Evolutionary conservation across 495 filamentous ascomycete genomes (phyloP).

Genomic region (Tuber aestivum): DNA sequence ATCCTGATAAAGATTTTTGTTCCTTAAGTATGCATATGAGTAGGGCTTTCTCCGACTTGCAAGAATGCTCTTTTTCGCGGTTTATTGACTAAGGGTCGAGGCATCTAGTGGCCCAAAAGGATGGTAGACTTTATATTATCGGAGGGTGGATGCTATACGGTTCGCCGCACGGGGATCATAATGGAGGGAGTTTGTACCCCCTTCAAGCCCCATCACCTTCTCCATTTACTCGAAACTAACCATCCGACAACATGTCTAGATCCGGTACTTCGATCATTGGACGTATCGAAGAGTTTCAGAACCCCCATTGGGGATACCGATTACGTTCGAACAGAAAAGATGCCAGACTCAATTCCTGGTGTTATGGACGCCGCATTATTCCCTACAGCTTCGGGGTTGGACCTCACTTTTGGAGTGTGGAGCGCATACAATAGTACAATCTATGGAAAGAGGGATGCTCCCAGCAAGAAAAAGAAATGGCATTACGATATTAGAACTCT

Average conservation of each 20-base stretch:
- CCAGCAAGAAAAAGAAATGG: neutral
- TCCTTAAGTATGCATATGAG: neutral
- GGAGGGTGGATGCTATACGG: constrained; percentile 1
- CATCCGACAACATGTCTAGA: neutral
- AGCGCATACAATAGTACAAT: neutral
- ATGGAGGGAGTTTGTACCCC: constrained; percentile 5
- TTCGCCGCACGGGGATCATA: neutral
- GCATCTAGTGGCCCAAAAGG: constrained; percentile 1
- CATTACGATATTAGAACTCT: neutral
- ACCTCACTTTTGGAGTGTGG: neutral
- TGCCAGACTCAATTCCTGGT: neutral
- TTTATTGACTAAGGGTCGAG: neutral
- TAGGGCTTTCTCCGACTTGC: neutral
- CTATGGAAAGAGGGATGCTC: neutral
- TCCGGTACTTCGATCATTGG: constrained; percentile 3
- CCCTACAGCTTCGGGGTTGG: neutral
- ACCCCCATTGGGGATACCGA: neutral
- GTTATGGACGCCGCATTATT: neutral
- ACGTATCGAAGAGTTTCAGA: neutral
- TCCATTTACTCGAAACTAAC: neutral
- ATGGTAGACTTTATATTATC: constrained; percentile 4
- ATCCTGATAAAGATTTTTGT: neutral
- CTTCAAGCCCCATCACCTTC: too few relatives aligned
- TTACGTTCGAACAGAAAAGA: neutral
- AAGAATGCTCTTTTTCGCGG: neutral